Evolutionary conservation across 2,329 filamentous ascomycete species (phyloP), one percentile per base, ranked within the genome.

Genomic region (Penicillium sp.): DNA sequence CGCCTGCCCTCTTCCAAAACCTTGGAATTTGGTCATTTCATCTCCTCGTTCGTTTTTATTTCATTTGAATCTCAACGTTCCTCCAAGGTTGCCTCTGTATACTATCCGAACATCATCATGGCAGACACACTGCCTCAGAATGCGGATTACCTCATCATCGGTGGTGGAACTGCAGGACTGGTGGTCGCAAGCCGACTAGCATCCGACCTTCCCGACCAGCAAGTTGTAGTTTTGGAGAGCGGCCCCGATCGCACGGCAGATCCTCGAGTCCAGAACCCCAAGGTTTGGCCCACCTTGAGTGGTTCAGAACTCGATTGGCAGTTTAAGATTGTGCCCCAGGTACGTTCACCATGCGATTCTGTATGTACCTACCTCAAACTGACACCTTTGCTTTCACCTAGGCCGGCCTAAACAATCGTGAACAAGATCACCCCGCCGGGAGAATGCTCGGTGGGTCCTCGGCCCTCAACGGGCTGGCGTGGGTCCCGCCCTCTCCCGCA

Each of bases 401-500:
- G 61, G 4, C 33, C 59, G 65, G n/a, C 61, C 71, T 23, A 19
- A 62, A 45, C 62, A 3, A 55, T 46, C 25, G 50, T 62, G 55
- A 49, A 54, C 33, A 68, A 59, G 54, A 69, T 45, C 27, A 52
- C 70, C 31, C 54, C 0, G 75, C 75, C 1, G 70, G 65, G 13
- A 74, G 76, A 42, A 78, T 63, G 4, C 50, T 63, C 11, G 62
- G 62, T 16, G 61, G 62, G 10, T 62, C 57, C 9, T 63, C 62
- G 11, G 58, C 60, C 4, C 58, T 64, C 47, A 64, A 63, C 23
- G 62, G 62, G 13, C 23, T 58, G 48, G 49, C 37, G 10, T 64
- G 80, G 60, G 74, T 80, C 25, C 77, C 81, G 26, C 54, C 80
- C 1, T 77, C 77, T 0, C 77, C 76, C 1, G 78, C 68, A 0